Percentiles rank a stretch among this genome's conserved stretches.
Evolutionary conservation across 2,329 filamentous ascomycete genomes (phyloP).

Genomic region (Aspergillus felis): DNA sequence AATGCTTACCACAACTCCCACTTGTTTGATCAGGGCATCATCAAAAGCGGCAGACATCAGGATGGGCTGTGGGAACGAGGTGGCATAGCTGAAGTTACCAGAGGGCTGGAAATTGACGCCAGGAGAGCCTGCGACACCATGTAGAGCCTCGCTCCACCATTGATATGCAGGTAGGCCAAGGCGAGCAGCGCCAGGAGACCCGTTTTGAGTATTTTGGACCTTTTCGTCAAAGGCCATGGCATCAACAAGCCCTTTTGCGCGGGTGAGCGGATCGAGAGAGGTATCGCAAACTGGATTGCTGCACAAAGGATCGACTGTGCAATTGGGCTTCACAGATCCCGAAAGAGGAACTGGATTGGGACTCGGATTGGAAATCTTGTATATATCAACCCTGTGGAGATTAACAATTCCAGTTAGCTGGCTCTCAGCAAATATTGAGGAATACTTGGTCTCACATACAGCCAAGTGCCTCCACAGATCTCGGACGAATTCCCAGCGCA

Average conservation of each 20-base stretch:
- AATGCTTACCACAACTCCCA: constrained; percentile 50
- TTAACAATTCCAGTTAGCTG: too few relatives aligned
- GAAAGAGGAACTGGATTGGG: too few relatives aligned
- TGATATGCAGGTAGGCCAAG: constrained; percentile 56
- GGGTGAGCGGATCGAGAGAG: constrained; percentile 30
- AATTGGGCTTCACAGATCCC: constrained; percentile 37
- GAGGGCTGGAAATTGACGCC: constrained; percentile 51
- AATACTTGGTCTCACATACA: too few relatives aligned
- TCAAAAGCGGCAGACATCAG: constrained; percentile 60
- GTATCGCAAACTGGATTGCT: constrained; percentile 49
- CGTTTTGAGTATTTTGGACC: constrained; percentile 48
- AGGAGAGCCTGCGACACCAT: constrained; percentile 49
- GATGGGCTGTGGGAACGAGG: constrained; percentile 61
- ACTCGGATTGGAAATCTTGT: too few relatives aligned
- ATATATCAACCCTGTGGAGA: too few relatives aligned
- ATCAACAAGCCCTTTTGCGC: constrained; percentile 40
- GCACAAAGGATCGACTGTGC: constrained; percentile 45
- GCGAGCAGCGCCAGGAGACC: constrained; percentile 47
- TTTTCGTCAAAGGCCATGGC: constrained; percentile 51
- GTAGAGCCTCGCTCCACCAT: constrained; percentile 61
- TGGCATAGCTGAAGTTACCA: constrained; percentile 55
- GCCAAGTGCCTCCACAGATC: too few relatives aligned
- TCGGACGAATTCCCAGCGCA: too few relatives aligned
- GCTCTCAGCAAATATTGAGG: too few relatives aligned
- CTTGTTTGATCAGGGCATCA: constrained; percentile 52